Conservation (phyloP, 1,284 basidiomycete species). For the Ceratobasidium sp. region DNA sequence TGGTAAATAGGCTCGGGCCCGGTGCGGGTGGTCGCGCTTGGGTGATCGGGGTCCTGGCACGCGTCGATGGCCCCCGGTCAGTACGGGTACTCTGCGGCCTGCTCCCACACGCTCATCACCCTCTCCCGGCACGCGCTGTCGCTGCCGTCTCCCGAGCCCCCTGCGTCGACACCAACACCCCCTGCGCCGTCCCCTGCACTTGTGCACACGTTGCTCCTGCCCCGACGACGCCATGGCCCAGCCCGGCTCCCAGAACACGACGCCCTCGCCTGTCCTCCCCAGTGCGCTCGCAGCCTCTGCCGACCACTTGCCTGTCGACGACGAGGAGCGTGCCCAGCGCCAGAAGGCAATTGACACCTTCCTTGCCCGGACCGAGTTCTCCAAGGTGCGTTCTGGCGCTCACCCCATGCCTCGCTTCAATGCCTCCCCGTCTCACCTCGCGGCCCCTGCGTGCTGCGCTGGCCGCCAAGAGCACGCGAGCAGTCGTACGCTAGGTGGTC, state of each 20-base stretch:
- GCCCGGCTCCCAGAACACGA: conserved; percentile 33
- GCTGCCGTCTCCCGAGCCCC: background rate
- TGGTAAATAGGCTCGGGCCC: too few relatives aligned
- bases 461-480: background rate
- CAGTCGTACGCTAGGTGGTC: conserved; percentile 44
- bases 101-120: background rate
- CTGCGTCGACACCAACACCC: background rate
- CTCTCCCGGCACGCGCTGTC: background rate
- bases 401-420: conserved; percentile 48
- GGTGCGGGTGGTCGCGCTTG: background rate
- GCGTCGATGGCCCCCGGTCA: background rate
- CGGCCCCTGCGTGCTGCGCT: conserved; percentile 26
- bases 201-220: too few relatives aligned
- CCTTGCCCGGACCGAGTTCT: conserved; percentile 75
- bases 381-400: conserved; percentile 67
- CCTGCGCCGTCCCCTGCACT: background rate
- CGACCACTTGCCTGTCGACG: conserved; percentile 47
- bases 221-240: background rate
- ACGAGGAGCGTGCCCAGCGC: conserved; percentile 64
- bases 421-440: conserved; percentile 62
- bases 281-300: conserved; percentile 49
- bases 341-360: conserved; percentile 75
- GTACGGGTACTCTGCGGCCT: too few relatives aligned
- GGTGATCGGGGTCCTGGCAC: conserved; percentile 3
- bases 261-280: conserved; percentile 33